These are phyloP conservation scores for Haplosporangium sp. DNA, from an alignment of 371 early-diverging fungal species.

Conservation along the genomic window DNA sequence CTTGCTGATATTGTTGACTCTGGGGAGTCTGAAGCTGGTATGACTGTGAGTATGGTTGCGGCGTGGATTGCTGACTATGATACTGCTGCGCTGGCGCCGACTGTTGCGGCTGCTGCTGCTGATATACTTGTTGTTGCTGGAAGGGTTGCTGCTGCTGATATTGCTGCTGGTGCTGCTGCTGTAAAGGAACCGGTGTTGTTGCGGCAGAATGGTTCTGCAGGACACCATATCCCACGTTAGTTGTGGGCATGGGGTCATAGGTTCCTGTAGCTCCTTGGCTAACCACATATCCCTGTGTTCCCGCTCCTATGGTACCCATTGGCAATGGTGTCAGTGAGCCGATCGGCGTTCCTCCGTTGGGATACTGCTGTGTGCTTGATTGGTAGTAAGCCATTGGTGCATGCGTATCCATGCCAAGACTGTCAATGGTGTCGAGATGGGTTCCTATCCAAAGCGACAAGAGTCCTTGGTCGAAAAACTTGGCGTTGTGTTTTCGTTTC, in stretches of 20 bases:
- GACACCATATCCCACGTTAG: slow-evolving; percentile 3
- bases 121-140: slow-evolving; percentile 17
- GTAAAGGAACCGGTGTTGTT: slow-evolving; percentile 21
- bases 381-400: slow-evolving; percentile 45
- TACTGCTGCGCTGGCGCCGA: slow-evolving; percentile 5
- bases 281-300: slow-evolving; percentile 21
- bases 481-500: too few relatives aligned
- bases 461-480: slow-evolving; percentile 11
- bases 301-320: slow-evolving; percentile 36
- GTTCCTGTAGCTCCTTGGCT: slow-evolving; percentile 13
- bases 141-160: slow-evolving; percentile 26
- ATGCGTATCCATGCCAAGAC: slow-evolving; percentile 31
- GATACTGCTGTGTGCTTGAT: slow-evolving; percentile 35
- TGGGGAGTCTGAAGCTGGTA: slow-evolving; percentile 18
- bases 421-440: slow-evolving; percentile 3
- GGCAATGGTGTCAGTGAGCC: slow-evolving; percentile 30
- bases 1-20: slow-evolving; percentile 25
- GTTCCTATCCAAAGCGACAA: not conserved
- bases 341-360: slow-evolving; percentile 33
- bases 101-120: slow-evolving; percentile 22
- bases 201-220: slow-evolving; percentile 18
- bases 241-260: slow-evolving; percentile 16
- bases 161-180: slow-evolving; percentile 32
- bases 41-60: slow-evolving; percentile 10
- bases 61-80: slow-evolving; percentile 21